These are phyloP conservation scores for Solanum gracilifrons DNA, from an alignment of 257 asterid genomes.

Conservation along the genomic window DNA sequence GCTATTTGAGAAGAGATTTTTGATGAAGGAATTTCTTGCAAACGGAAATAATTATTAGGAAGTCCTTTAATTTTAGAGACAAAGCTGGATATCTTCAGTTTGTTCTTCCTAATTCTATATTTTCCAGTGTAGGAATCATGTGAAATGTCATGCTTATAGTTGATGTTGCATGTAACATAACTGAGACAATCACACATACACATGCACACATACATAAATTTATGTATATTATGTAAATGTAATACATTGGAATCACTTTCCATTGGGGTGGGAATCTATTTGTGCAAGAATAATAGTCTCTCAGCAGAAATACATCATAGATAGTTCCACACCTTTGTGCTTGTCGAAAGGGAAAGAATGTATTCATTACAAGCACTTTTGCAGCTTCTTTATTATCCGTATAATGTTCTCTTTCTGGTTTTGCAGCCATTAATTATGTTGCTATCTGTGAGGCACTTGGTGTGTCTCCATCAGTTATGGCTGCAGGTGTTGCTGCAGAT, in stretches of 20 bases:
- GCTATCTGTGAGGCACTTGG: slow-evolving; percentile 74
- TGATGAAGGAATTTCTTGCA: neutral
- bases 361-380: neutral
- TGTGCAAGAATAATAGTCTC: neutral
- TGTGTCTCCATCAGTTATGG: slow-evolving; percentile 60
- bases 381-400: neutral
- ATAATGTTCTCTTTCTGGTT: neutral
- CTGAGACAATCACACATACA: neutral
- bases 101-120: neutral
- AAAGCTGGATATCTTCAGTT: neutral
- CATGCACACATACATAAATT: neutral
- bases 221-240: neutral
- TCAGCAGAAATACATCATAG: neutral
- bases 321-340: neutral
- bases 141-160: neutral
- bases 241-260: neutral
- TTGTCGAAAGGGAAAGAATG: neutral
- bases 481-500: slow-evolving; percentile 94
- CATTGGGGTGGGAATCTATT: neutral
- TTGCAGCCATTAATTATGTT: slow-evolving; percentile 75
- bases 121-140: neutral
- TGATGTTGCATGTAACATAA: neutral
- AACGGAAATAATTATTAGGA: neutral
- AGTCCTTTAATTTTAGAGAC: neutral
- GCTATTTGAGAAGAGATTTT: neutral